A percentile compares a stretch with the other conserved stretches of the same genome.
Evolutionary conservation across 768 basidiomycete genomes (phyloP).

Genomic region (Tylopilus sp.): DNA sequence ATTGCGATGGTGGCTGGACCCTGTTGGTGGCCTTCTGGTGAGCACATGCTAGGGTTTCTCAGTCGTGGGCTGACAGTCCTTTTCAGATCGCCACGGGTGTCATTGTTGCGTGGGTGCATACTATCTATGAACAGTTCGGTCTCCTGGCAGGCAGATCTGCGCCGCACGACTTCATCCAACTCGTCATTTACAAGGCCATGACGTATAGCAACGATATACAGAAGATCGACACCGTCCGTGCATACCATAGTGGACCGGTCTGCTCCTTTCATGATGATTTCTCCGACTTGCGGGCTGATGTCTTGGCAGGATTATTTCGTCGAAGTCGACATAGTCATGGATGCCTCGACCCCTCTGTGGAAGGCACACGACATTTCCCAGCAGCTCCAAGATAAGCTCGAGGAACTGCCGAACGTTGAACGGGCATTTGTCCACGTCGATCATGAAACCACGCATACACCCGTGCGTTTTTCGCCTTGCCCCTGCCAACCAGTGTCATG

Average conservation of each 20-base stretch:
- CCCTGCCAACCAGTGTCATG: not conserved
- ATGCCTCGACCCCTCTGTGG: slow-evolving; percentile 83
- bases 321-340: slow-evolving; percentile 94
- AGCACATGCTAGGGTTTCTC: slow-evolving; percentile 23
- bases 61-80: not conserved
- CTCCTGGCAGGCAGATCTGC: slow-evolving; percentile 91
- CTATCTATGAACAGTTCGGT: slow-evolving; percentile 78
- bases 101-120: slow-evolving; percentile 71
- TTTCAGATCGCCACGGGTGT: slow-evolving; percentile 74
- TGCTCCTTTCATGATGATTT: slow-evolving; percentile 6
- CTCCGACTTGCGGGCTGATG: not conserved
- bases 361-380: slow-evolving; percentile 86
- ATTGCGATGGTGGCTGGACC: slow-evolving; percentile 80
- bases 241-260: slow-evolving; percentile 88
- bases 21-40: slow-evolving; percentile 73
- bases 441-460: slow-evolving; percentile 83
- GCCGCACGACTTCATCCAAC: slow-evolving; percentile 84
- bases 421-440: slow-evolving; percentile 95
- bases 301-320: slow-evolving; percentile 76
- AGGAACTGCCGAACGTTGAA: slow-evolving; percentile 85
- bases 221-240: slow-evolving; percentile 87
- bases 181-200: slow-evolving; percentile 85
- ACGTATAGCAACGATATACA: slow-evolving; percentile 87
- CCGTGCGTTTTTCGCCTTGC: slow-evolving; percentile 36
- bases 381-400: slow-evolving; percentile 83